These are phyloP conservation scores for Rubia yunnanensis DNA, from an alignment of 257 asterid genomes.

Conservation along the genomic window DNA sequence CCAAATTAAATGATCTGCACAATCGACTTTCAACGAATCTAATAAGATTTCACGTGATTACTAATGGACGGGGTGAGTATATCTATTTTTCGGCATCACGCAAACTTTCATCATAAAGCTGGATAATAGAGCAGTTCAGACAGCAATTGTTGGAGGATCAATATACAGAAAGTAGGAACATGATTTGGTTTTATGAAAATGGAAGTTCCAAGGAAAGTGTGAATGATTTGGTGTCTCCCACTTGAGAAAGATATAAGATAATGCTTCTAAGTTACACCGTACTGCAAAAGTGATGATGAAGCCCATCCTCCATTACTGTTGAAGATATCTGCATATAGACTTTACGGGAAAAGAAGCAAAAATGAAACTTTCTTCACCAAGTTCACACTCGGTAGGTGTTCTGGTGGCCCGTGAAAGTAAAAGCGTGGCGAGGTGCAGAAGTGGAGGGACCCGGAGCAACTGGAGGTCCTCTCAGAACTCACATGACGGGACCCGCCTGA, in stretches of 20 bases:
- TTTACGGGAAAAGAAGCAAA: not conserved
- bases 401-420: not conserved
- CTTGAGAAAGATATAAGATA: not conserved
- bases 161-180: not conserved
- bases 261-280: not conserved
- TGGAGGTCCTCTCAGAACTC: slow-evolving; percentile 8
- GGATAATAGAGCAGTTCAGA: not conserved
- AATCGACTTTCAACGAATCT: too few relatives aligned
- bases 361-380: not conserved
- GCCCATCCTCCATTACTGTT: not conserved
- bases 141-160: not conserved
- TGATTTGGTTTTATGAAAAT: slow-evolving; percentile 7
- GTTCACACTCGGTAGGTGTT: slow-evolving; percentile 8
- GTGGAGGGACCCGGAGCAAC: slow-evolving; percentile 7
- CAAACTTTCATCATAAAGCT: not conserved
- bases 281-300: not conserved
- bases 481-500: slow-evolving; percentile 7
- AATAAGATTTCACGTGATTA: too few relatives aligned
- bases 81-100: too few relatives aligned
- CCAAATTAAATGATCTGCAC: too few relatives aligned
- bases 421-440: too few relatives aligned
- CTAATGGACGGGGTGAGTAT: too few relatives aligned
- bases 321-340: not conserved
- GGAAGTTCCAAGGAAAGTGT: slow-evolving; percentile 5
- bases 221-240: not conserved